Evolutionary conservation across 805 yeast genomes (phyloP).

Genomic region (Ogataea angusta): DNA sequence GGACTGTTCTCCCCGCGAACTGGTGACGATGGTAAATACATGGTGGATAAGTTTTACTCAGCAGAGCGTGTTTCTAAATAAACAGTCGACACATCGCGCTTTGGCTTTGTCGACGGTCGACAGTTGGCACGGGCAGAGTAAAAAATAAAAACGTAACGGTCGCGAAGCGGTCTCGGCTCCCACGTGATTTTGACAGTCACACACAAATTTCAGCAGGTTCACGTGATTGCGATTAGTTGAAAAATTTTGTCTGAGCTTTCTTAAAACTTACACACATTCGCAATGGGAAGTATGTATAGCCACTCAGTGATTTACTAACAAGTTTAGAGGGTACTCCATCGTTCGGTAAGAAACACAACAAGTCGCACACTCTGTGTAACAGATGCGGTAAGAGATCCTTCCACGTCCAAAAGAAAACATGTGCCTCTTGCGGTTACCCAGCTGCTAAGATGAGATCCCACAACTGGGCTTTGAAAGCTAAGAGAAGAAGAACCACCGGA

Average conservation of each 20-base stretch:
- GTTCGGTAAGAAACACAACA: conserved; percentile 99
- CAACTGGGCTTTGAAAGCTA: conserved; percentile 99
- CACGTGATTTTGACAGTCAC: conserved; percentile 12
- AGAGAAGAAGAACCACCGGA: conserved; percentile 99
- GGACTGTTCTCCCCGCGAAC: conserved; percentile 11
- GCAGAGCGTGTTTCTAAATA: conserved; percentile 14
- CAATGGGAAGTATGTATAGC: conserved; percentile 71
- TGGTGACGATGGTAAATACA: conserved; percentile 36
- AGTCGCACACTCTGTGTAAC: conserved; percentile 98
- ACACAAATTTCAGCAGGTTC: neutral
- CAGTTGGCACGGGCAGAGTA: neutral
- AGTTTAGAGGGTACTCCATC: conserved; percentile 98
- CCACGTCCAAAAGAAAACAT: conserved; percentile 99
- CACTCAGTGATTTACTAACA: conserved; percentile 13
- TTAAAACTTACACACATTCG: conserved; percentile 33
- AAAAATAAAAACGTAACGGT: no score
- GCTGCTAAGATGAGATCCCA: conserved; percentile 96
- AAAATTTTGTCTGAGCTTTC: conserved; percentile 14
- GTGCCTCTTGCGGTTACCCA: conserved; percentile 99
- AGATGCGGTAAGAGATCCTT: conserved; percentile 98
- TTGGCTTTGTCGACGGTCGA: conserved; percentile 7
- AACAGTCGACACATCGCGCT: conserved; percentile 7
- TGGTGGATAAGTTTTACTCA: conserved; percentile 4
- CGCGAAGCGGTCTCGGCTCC: neutral
- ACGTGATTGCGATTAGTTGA: conserved; percentile 11